Evolutionary conservation across 2,329 filamentous ascomycete genomes (phyloP).

Genomic region (Hymenoscyphus infarciens): DNA sequence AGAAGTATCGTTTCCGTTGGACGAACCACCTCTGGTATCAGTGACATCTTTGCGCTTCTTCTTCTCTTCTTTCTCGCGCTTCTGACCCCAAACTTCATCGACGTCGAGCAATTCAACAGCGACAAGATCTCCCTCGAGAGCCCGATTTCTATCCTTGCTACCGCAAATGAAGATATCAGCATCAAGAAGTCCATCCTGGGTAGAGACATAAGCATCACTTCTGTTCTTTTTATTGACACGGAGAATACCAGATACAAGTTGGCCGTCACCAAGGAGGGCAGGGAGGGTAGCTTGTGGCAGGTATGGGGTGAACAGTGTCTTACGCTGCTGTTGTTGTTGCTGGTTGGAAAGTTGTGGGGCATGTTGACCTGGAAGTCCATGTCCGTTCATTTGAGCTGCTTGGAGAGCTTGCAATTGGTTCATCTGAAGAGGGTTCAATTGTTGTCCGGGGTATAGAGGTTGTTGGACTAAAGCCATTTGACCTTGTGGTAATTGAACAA

Average conservation of each 20-base stretch:
- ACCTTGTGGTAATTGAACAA: conserved; percentile 78
- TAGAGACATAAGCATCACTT: conserved; percentile 96
- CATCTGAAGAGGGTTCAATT: conserved; percentile 82
- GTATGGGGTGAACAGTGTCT: conserved; percentile 97
- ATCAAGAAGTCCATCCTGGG: conserved; percentile 79
- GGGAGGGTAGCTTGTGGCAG: conserved; percentile 91
- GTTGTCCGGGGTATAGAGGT: conserved; percentile 73
- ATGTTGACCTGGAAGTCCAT: conserved; percentile 68
- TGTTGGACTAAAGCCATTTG: conserved; percentile 82
- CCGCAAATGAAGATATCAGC: conserved; percentile 99
- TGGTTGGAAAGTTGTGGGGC: conserved; percentile 62
- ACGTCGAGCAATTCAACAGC: conserved; percentile 95
- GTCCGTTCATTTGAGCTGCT: conserved; percentile 76
- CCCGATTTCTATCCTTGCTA: conserved; percentile 97
- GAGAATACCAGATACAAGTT: conserved; percentile 92
- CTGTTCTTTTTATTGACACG: conserved; percentile 99
- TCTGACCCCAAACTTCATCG: conserved; percentile 97
- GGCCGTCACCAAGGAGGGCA: conserved; percentile 83
- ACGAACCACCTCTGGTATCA: conserved; percentile 78
- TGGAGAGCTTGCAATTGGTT: conserved; percentile 90
- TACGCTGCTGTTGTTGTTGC: conserved; percentile 86
- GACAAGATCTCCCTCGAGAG: conserved; percentile 91
- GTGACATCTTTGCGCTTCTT: conserved; percentile 99
- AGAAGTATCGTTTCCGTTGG: conserved; percentile 63
- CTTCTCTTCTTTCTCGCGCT: conserved; percentile 99